Conservation (phyloP, 83 land plant genomes). For the Diphasiastrum complanatum region DNA sequence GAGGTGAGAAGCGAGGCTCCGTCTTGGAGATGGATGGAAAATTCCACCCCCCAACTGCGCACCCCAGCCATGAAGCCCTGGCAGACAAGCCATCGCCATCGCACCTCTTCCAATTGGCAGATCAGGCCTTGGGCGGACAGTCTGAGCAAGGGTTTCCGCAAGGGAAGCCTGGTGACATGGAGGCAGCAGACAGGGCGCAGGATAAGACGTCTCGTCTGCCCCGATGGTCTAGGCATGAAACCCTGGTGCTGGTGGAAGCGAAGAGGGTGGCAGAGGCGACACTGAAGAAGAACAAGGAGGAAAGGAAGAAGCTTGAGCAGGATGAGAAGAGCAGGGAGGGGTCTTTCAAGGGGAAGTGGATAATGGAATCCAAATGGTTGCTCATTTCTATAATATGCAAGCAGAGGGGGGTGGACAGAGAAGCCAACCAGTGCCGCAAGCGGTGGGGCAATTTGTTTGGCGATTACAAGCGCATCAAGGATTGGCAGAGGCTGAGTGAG, state of each 20-base stretch:
- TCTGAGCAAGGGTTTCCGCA: too few species aligned
- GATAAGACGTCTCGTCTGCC: neutral
- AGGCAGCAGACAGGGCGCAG: too few species aligned
- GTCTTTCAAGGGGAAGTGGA: too few species aligned
- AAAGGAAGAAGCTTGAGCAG: neutral
- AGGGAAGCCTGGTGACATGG: too few species aligned
- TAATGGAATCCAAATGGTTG: too few species aligned
- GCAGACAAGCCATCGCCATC: too few species aligned
- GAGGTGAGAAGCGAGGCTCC: too few species aligned
- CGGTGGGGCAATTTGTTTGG: neutral
- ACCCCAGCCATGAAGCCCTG: too few species aligned
- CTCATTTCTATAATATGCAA: neutral
- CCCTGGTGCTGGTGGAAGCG: neutral
- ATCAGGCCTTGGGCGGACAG: too few species aligned
- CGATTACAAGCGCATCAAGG: constrained; percentile 5
- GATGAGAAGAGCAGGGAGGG: constrained; percentile 2
- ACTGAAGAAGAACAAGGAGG: neutral
- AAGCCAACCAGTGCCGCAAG: constrained; percentile 4
- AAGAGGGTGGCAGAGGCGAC: neutral
- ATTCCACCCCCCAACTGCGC: too few species aligned
- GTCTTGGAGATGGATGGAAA: too few species aligned
- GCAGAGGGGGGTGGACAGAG: neutral
- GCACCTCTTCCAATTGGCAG: too few species aligned
- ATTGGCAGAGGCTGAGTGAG: neutral
- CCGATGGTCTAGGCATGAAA: constrained; percentile 6